phyloP scores from a whole-genome alignment of 1,284 basidiomycete genomes.

The Cutaneotrichosporon curvatum region DNA sequence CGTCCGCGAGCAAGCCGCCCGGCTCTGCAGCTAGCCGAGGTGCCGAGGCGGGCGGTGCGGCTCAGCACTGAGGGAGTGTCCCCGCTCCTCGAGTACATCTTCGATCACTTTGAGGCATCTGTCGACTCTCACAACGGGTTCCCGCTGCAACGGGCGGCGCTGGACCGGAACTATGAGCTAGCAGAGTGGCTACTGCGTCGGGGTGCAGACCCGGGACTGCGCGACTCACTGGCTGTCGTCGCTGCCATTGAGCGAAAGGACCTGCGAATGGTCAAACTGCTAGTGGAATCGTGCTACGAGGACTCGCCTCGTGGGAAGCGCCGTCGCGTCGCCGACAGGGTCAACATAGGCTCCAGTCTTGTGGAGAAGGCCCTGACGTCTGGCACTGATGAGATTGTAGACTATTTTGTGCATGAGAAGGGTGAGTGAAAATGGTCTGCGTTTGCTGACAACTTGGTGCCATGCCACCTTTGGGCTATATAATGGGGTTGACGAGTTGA shows the following conservation, averaged over 20 bases:
- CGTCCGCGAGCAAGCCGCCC: conserved; percentile 4
- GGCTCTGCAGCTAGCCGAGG: conserved; percentile 16
- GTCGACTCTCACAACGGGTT: conserved; percentile 65
- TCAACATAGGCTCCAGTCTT: conserved; percentile 20
- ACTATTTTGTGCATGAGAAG: conserved; percentile 69
- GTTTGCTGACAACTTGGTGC: conserved; percentile 5
- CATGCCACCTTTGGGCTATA: conserved; percentile 9
- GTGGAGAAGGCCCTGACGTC: conserved; percentile 47
- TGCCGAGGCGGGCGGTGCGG: conserved; percentile 42
- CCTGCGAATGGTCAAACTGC: conserved; percentile 59
- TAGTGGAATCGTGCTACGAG: conserved; percentile 55
- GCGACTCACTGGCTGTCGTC: conserved; percentile 58
- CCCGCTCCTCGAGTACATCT: conserved; percentile 43
- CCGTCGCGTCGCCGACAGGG: conserved; percentile 22
- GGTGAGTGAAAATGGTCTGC: conserved; percentile 41
- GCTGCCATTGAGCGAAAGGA: conserved; percentile 64
- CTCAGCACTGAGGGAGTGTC: conserved; percentile 17
- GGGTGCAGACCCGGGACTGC: conserved; percentile 62
- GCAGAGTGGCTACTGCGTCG: conserved; percentile 60
- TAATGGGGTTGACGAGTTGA: conserved; percentile 9
- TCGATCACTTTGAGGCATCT: conserved; percentile 26
- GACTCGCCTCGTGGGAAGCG: conserved; percentile 19
- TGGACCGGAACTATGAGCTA: conserved; percentile 57
- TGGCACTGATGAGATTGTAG: conserved; percentile 55
- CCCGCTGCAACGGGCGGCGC: conserved; percentile 66